Evolutionary conservation across 495 filamentous ascomycete species (phyloP), one percentile per base, ranked within the genome.

Genomic region (Pyrenopolyporus hunteri): DNA sequence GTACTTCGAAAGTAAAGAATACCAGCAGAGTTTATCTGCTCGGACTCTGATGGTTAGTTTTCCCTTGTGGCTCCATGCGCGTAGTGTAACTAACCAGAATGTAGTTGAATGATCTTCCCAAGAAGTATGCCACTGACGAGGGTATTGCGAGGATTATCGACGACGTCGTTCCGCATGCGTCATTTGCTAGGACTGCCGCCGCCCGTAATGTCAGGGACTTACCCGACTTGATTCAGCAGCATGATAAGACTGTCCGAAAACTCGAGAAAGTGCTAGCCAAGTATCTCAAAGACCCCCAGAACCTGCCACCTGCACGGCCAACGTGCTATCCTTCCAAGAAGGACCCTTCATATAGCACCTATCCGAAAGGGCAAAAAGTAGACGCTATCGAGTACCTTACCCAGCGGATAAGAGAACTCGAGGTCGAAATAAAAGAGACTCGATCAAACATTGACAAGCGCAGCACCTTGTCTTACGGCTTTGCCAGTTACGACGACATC

Each of bases 361-460:
- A 83, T 60, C 76, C 82, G 0, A 87, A 83, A 39, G 83, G 86
- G 19, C 85, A 88, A 50, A 91, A 90, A 68, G 83, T 98, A 20
- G 94, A 98, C 64, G 90, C 95, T 9, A 98, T 98, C 67, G 91
- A 96, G 60, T 97, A 96, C 65, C 80, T 96, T 40, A 95, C 92
- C 0, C 83, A 87, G 35, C 87, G 92, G 9, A 96, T 98, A 66
- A 83, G 85, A 43, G 80, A 89, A 14, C 78, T 98, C 37, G 93
- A 97, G 74, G 75, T 85, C 17, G 83, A 93, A 67, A 92, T 98
- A 69, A 89, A 89, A 67, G 86, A 92, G 51, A 87, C 91, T 1
- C 85, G 94, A 16, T 82, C 85, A 10, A 86, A 84, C 2, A 85
- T 98, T 29, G 93, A 98, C 71, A 90, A 87, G 69, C 85, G 93